Conservation (phyloP, 768 basidiomycete genomes). For the Mycena rebaudengoi region DNA sequence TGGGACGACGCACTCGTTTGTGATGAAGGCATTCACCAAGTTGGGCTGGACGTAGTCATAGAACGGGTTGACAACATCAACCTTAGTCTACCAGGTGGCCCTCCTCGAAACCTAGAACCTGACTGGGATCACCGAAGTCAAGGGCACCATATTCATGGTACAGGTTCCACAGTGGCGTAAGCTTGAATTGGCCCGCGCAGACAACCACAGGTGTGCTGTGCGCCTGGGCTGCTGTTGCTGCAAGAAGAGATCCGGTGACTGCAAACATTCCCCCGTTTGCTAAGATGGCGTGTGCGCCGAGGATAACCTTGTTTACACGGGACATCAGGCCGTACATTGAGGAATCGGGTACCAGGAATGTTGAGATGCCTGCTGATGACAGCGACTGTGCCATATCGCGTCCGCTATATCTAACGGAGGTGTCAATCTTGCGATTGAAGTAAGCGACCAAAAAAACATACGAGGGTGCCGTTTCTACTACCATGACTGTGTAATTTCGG, state of each 20-base stretch:
- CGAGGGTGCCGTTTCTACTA: constrained; percentile 95
- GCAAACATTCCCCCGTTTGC: constrained; percentile 98
- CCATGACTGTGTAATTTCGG: constrained; percentile 94
- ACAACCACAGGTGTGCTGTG: constrained; percentile 94
- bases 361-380: constrained; percentile 85
- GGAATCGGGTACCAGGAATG: constrained; percentile 97
- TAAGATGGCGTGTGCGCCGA: constrained; percentile 94
- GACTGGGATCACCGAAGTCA: constrained; percentile 76
- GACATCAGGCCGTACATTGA: constrained; percentile 97
- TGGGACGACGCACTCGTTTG: constrained; percentile 84
- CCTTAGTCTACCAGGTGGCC: constrained; percentile 83
- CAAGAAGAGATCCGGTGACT: constrained; percentile 83
- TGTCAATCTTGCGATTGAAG: constrained; percentile 7
- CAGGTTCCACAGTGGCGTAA: constrained; percentile 90
- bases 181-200: constrained; percentile 95
- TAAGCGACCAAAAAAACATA: constrained; percentile 37
- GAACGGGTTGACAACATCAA: constrained; percentile 95
- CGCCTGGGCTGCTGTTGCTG: constrained; percentile 85
- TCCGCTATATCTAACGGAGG: constrained; percentile 73
- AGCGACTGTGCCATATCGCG: constrained; percentile 85
- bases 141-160: constrained; percentile 87
- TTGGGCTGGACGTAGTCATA: constrained; percentile 96
- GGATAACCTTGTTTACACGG: constrained; percentile 94
- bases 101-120: constrained; percentile 78
- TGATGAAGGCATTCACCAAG: constrained; percentile 92